Evolutionary conservation across 805 yeast species (phyloP), one percentile per base, ranked within the genome.

Genomic region (Saccharomycopsis fermentans): DNA sequence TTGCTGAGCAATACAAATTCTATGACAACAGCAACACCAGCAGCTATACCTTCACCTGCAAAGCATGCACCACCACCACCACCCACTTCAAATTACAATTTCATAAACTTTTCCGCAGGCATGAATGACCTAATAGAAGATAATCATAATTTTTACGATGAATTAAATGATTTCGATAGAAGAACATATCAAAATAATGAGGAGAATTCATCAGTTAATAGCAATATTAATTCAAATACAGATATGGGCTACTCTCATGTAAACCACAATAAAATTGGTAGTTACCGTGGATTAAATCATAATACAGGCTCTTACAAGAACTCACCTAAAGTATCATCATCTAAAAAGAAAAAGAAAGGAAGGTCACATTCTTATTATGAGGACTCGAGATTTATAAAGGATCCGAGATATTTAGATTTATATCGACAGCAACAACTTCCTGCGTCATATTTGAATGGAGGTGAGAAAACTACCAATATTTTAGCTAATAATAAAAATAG

Each of bases 391-490:
- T 43, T 43, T 21, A 43, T 43, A 2, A 43, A 43, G 16, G 50
- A 43, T 43, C 50, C 50, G 3, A 43, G 50, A 43, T 43, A 43
- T 43, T 43, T 43, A 17, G 50, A 43, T 21, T 21, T 43, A 24
- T 43, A 43, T 43, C 56, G 56, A 26, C 43, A 39, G 17, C 55
- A 43, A 9, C 50, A 43, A 43, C 26, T 21, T 21, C 50, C 43
- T 11, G 8, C 27, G 24, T 35, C 58, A n/a, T 27, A 52, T 35
- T 21, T 50, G 14, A n/a, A 35, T 16, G 6, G 48, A 32, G 50
- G 35, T 17, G 24, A 6, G 11, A 48, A 53, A 11, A 50, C 39
- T 17, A 37, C 40, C 14, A 43, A 16, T 24, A 12, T 35, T 17
- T 35, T 14, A 16, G 43, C 26, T 26, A 14, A 27, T 35, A 48